Evolutionary conservation across 106 monocot species (phyloP), one percentile per base, ranked within the genome.

Genomic region (Agapanthus africanus): DNA sequence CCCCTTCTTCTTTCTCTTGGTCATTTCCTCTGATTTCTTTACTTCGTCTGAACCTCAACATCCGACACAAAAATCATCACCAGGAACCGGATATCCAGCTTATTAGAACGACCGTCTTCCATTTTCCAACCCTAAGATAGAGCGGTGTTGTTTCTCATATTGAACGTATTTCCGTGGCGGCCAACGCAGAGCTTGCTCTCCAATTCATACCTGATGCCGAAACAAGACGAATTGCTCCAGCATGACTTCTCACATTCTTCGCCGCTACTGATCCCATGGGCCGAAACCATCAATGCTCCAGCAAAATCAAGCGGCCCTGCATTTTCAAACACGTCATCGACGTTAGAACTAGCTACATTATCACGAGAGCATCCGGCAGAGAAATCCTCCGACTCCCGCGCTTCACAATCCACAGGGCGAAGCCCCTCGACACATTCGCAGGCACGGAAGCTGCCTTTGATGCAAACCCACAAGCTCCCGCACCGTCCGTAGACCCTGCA

Each of bases 401-500:
- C 59, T 0, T 44, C 11, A 0, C 60, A 40, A 11, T 82, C 75
- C 15, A 70, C 68, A 3, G 77, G 77, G 7, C 1, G 57, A 14
- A 69, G 63, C 76, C 76, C 37, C 0, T 5, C 25, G 56, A n/a
- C 63, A 49, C 81, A 86, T 30, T 59, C 39, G 65, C 85, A 82
- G 0, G 75, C 79, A 16, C 56, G 73, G 63, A 54, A 25, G n/a
- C n/a, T n/a, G 19, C 61, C 78, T 33, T 54, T 70, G 16, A n/a
- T 13, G 70, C 86, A 87, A 42, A 77, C 11, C 11, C 86, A 82
- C 11, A 87, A 63, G 66, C 65, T 51, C 2, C 87, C 87, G 73
- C 87, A 88, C 8, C 78, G 78, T 39, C 68, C 75, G 72, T 78
- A 77, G 34, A 81, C 87, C 7, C 37, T 38, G 70, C 86, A 87